Evolutionary conservation across 768 basidiomycete genomes (phyloP).

Genomic region (Amanita rimosa): DNA sequence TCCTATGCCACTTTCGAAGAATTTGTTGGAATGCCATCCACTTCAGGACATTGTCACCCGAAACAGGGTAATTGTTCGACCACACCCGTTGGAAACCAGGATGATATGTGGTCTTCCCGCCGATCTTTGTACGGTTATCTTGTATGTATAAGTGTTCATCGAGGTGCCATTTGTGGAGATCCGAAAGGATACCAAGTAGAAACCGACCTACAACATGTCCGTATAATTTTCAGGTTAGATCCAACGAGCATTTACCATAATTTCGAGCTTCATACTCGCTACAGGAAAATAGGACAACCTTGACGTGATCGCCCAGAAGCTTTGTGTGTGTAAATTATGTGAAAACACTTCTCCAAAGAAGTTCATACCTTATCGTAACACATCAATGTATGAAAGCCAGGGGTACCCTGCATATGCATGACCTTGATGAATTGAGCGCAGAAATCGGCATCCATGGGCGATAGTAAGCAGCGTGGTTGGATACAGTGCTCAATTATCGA

Average conservation of each 20-base stretch:
- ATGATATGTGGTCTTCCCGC: conserved; percentile 46
- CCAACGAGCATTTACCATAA: conserved; percentile 47
- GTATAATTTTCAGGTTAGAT: conserved; percentile 1
- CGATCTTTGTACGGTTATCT: conserved; percentile 55
- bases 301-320: conserved; percentile 79
- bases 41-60: conserved; percentile 43
- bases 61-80: conserved; percentile 27
- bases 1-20: conserved; percentile 77
- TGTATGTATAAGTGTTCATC: conserved; percentile 66
- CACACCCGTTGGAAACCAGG: conserved; percentile 60
- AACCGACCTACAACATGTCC: conserved; percentile 58
- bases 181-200: conserved; percentile 64
- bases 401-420: conserved; percentile 81
- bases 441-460: conserved; percentile 94
- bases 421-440: conserved; percentile 86
- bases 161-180: conserved; percentile 70
- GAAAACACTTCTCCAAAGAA: background rate
- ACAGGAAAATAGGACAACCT: conserved; percentile 80
- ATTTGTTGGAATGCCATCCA: conserved; percentile 66
- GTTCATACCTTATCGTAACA: conserved; percentile 68
- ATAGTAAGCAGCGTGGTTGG: conserved; percentile 84
- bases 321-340: conserved; percentile 18
- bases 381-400: conserved; percentile 76
- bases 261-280: conserved; percentile 96
- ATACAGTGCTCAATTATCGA: conserved; percentile 85